phyloP scores from a whole-genome alignment of 1,284 basidiomycete species.

The Cryptococcus sp. region DNA sequence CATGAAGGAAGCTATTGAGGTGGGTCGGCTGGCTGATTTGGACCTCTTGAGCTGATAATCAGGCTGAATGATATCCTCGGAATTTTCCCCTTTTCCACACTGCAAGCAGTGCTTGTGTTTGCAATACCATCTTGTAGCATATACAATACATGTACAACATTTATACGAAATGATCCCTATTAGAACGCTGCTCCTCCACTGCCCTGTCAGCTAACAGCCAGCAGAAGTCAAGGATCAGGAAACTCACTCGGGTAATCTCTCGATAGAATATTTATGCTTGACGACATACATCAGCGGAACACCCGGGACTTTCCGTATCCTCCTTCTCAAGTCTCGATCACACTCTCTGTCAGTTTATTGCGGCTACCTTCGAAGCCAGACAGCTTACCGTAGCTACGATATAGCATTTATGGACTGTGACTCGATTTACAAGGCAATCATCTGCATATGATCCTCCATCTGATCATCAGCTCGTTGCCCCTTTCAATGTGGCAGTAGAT shows the following conservation, averaged over 20 bases:
- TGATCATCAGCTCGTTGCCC: constrained; percentile 8
- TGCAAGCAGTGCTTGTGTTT: background rate
- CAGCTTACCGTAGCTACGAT: constrained; percentile 76
- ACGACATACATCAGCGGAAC: constrained; percentile 96
- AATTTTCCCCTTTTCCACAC: no score
- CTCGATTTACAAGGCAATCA: constrained; percentile 94
- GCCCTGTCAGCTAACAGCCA: background rate
- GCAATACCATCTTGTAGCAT: background rate
- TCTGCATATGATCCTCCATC: constrained; percentile 95
- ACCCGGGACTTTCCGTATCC: constrained; percentile 89
- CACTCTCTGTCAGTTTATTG: constrained; percentile 54
- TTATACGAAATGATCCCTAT: background rate
- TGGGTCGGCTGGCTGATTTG: constrained; percentile 10
- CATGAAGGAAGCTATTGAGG: constrained; percentile 21
- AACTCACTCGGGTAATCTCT: constrained; percentile 72
- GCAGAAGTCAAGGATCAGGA: background rate
- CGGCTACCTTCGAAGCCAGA: no score
- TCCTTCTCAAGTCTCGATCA: constrained; percentile 85
- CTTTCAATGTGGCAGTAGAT: background rate
- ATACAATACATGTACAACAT: background rate
- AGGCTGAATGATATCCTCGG: no score
- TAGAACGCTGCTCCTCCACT: constrained; percentile 20
- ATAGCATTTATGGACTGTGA: constrained; percentile 92
- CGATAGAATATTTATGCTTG: constrained; percentile 82
- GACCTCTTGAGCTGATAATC: no score